Base-by-base conservation (phyloP, 306 rosid species). In the Dryas octopetala region DNA sequence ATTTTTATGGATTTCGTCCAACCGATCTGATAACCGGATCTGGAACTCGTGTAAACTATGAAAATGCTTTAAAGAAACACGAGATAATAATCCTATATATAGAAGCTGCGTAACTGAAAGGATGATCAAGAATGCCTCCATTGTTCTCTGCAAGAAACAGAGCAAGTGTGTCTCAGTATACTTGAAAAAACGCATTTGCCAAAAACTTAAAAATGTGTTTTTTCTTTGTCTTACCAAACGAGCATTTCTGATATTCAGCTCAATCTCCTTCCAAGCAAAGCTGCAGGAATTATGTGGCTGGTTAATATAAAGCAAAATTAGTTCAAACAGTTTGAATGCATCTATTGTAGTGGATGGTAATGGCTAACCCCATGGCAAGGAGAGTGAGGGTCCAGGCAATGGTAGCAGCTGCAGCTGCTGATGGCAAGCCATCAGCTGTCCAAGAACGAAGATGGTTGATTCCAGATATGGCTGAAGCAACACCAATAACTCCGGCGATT, bases 121-220 rank as follows among this genome's bases (percentile, higher is more conserved):
- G 83, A 96, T 96, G 62, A 96, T 96, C 66, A 90, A 74, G 87
- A 96, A 96, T 19, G 96, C 96, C 77, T 96, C 98, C 93, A 96
- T 89, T 46, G 98, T 96, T 88, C 82, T 84, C 98, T 96, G 83
- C 87, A 85, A 72, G 57, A 59, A 55, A 46, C 28, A 4, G 15
- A 17, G 38, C n/a, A 19, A 16, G 43, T 4, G 12, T n/a, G 17
- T 41, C 40, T 70, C 64, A 70, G 19, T 41, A 11, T 3, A 40
- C 32, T 28, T 28, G 32, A 28, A 28, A 28, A 28, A 28, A 28
- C 32, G 32, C 32, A 28, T 28, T 28, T 28, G 32, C 32, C 32
- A 2, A 28, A 28, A 28, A 28, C 32, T 28, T 28, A 28, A 28
- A 28, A 28, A 28, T 28, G 32, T 28, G 32, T 28, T 28, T 6